Evolutionary conservation across 1,139 yeast species (phyloP).

Genomic region (Saccharomycopsis hybrid): DNA sequence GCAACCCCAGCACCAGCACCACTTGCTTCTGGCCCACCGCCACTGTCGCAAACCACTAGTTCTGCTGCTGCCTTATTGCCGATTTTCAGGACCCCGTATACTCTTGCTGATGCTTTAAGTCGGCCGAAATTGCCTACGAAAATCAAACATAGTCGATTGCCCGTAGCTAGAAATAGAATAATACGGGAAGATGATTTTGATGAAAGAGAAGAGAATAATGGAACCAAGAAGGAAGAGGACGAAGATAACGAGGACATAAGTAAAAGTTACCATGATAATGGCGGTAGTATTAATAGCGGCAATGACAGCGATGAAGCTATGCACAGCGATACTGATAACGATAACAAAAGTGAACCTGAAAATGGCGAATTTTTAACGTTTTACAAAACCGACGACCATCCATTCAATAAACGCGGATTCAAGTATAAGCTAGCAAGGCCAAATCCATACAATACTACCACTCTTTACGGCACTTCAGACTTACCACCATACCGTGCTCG

Average conservation of each 20-base stretch:
- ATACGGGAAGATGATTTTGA: no score
- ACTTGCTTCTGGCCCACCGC: no score
- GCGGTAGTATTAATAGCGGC: no score
- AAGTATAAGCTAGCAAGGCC: constrained; percentile 78
- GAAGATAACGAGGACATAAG: no score
- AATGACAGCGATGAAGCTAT: not conserved
- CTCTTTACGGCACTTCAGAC: constrained; percentile 71
- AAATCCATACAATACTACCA: constrained; percentile 50
- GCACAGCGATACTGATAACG: not conserved
- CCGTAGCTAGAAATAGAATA: not conserved
- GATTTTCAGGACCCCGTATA: constrained; percentile 16
- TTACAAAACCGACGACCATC: constrained; percentile 63
- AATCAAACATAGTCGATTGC: constrained; percentile 1
- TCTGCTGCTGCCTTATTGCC: constrained; percentile 7
- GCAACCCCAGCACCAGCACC: no score
- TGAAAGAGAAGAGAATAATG: not conserved
- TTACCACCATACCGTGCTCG: constrained; percentile 60
- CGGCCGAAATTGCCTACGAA: constrained; percentile 9
- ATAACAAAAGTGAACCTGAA: not conserved
- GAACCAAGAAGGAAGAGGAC: no score
- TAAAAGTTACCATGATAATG: no score
- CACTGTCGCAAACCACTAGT: not conserved
- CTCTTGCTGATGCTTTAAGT: constrained; percentile 12
- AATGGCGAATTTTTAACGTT: constrained; percentile 25
- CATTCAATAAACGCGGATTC: constrained; percentile 74